A percentile compares a stretch with the other conserved stretches of the same genome.
These are phyloP conservation scores for Liriodendron chinense DNA, from an alignment of 164 flowering plant genomes.

Conservation along the genomic window DNA sequence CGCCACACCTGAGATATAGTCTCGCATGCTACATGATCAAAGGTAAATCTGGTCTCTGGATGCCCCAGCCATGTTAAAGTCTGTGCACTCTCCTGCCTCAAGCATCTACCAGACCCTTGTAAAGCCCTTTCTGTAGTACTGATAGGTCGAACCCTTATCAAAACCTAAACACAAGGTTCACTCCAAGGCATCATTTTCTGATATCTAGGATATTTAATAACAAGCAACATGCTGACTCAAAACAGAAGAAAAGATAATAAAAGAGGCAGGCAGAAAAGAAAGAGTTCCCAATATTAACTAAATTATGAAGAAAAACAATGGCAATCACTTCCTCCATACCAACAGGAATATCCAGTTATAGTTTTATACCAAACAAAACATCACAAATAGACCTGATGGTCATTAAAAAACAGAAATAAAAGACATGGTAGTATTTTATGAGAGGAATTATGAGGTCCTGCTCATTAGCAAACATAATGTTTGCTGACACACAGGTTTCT, in stretches of 20 bases:
- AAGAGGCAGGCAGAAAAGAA: neutral
- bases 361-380: neutral
- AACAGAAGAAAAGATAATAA: neutral
- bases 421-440: neutral
- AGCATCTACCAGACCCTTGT: slow-evolving; percentile 59
- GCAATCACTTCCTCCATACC: neutral
- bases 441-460: too few species aligned
- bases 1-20: slow-evolving; percentile 67
- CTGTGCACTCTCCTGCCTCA: slow-evolving; percentile 75
- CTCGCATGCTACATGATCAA: slow-evolving; percentile 84
- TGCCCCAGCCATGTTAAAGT: slow-evolving; percentile 84
- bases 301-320: neutral
- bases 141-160: slow-evolving; percentile 74
- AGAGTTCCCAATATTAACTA: neutral
- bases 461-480: too few species aligned
- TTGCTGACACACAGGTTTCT: too few species aligned
- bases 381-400: neutral
- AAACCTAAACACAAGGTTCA: slow-evolving; percentile 40
- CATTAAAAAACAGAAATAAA: neutral
- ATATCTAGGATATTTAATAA: neutral
- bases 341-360: neutral
- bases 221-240: neutral
- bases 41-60: slow-evolving; percentile 86
- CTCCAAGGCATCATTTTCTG: slow-evolving; percentile 1
- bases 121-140: slow-evolving; percentile 49